Evolutionary conservation across 139 green algal genomes (phyloP), one percentile per base, ranked within the genome.

Genomic region (Haematococcus lacustris): DNA sequence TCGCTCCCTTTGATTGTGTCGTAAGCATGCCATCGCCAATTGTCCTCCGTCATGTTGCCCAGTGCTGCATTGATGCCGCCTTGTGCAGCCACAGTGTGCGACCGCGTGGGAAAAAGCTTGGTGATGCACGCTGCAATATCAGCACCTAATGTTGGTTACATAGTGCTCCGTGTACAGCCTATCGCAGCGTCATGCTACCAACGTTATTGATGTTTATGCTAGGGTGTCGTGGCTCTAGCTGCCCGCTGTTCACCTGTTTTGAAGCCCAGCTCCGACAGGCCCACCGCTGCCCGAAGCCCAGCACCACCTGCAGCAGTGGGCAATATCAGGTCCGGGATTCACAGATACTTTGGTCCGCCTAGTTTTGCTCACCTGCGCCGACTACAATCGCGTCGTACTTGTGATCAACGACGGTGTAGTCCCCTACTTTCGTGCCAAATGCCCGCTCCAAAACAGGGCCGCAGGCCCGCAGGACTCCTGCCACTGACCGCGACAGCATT

Each of bases 21-120:
- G 73, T 99, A 99, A 13, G 96, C 96, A 74, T 99, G 96, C 96
- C 96, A 99, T 28, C 96, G 80, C 96, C 96, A 99, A 82, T 99
- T 93, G 68, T 99, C 96, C 74, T 94, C 80, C 39, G 85, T 89
- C 96, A 99, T 99, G 87, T 99, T 99, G 51, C 91, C 96, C 4
- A 99, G 87, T 0, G 96, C 96, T 2, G 96, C 95, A 80, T 99
- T 99, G 85, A 99, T 99, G 67, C 96, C 96, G 23, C 92, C 92
- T 85, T 99, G 95, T 40, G 96, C 96, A 26, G 96, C 96, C 2
- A 99, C 96, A 1, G 96, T 99, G 85, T 99, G 96, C 21, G 91
- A 97, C 23, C 96, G 82, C 7, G 96, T 99, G n/a, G 96, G 96
- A 71, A 99, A 99, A 35, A 99, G 87, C 86, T 99, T 99, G 66